Evolutionary conservation across 73 alveolate species (phyloP).

Genomic region (Paramecium sexaurelia): DNA sequence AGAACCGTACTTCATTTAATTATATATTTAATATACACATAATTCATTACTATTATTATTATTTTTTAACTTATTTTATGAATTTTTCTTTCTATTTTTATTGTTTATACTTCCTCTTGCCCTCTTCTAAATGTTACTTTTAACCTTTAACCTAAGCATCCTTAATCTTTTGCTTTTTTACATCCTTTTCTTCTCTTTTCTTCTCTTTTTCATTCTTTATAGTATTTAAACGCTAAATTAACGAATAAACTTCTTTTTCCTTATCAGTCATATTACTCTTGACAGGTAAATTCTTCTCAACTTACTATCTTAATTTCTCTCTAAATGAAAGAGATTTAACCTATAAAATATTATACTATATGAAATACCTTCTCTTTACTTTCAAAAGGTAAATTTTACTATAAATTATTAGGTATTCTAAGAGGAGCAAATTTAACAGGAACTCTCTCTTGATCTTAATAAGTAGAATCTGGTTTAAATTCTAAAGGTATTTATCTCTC

Average conservation of each 20-base stretch:
- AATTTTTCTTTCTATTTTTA: conserved; percentile 62
- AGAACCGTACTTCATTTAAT: conserved; percentile 21
- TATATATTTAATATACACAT: not conserved
- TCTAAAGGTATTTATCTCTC: conserved; percentile 84
- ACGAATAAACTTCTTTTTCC: conserved; percentile 54
- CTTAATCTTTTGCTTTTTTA: conserved; percentile 41
- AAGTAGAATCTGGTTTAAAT: conserved; percentile 88
- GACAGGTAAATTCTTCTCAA: conserved; percentile 34
- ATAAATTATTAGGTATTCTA: conserved; percentile 88
- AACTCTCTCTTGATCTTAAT: conserved; percentile 88
- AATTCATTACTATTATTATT: not conserved
- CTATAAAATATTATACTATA: not conserved
- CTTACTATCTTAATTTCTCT: conserved; percentile 45
- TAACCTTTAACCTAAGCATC: conserved; percentile 59
- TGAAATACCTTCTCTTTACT: conserved; percentile 83
- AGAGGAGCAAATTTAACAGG: conserved; percentile 91
- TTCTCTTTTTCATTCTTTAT: conserved; percentile 64
- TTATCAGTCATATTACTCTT: conserved; percentile 53
- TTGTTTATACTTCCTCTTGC: conserved; percentile 54
- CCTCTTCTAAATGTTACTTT: conserved; percentile 57
- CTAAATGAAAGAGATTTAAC: conserved; percentile 33
- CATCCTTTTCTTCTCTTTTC: conserved; percentile 29
- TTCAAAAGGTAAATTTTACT: conserved; percentile 92
- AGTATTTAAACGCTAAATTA: conserved; percentile 62
- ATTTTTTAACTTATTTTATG: conserved; percentile 14